A percentile compares a stretch with the other conserved stretches of the same genome.
Conservation (phyloP, 23 red algal species). For the Gracilaria gracilis region DNA sequence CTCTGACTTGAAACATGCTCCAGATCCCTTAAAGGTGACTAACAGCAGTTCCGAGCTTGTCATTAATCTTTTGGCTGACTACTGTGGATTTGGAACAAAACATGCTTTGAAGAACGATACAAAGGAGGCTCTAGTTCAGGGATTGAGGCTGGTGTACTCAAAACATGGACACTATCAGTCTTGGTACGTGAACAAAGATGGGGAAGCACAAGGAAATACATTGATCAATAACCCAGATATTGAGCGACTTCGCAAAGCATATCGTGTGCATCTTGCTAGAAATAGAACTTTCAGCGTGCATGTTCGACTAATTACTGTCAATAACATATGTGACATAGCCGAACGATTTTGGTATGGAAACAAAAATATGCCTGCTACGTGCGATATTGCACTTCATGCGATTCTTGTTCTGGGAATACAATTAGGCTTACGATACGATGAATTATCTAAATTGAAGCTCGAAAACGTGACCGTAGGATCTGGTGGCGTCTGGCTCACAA, state of each 20-base stretch:
- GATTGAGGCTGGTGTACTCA: slow-evolving; percentile 22
- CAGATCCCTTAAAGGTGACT: too few species aligned
- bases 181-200: slow-evolving; percentile 23
- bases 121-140: slow-evolving; percentile 31
- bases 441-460: too few species aligned
- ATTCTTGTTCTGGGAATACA: too few species aligned
- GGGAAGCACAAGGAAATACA: too few species aligned
- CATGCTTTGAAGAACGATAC: slow-evolving; percentile 30
- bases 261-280: slow-evolving; percentile 37
- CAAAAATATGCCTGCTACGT: too few species aligned
- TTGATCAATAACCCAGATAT: slow-evolving; percentile 51
- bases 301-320: slow-evolving; percentile 6
- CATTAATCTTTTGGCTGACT: slow-evolving; percentile 21
- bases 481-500: too few species aligned
- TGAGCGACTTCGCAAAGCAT: not conserved
- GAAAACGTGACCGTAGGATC: too few species aligned
- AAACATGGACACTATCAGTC: slow-evolving; percentile 17
- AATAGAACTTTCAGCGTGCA: slow-evolving; percentile 24
- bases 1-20: not conserved
- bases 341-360: too few species aligned
- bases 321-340: too few species aligned
- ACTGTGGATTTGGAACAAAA: slow-evolving; percentile 32
- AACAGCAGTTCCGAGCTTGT: too few species aligned
- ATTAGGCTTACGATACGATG: too few species aligned
- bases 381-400: too few species aligned